Conservation (phyloP, 352 stramenopile genomes). For the Globisporangium paroecandrum region DNA sequence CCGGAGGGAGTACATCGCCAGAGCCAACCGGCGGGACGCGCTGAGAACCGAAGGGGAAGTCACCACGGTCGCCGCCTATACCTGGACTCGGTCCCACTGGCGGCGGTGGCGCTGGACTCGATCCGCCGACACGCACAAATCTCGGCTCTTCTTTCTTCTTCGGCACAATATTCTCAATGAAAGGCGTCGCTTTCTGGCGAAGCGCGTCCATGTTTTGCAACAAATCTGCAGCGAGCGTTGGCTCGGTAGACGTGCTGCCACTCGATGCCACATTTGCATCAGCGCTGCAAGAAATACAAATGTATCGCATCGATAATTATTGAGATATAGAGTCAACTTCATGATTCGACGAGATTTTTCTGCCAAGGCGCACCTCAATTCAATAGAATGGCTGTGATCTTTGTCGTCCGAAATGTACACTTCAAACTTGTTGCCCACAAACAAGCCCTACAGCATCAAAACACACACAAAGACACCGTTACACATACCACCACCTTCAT, state of each 20-base stretch:
- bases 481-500: not conserved
- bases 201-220: conserved; percentile 51
- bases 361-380: conserved; percentile 44
- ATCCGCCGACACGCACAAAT: not conserved
- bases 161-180: conserved; percentile 51
- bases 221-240: conserved; percentile 31
- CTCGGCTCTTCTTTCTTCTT: conserved; percentile 30
- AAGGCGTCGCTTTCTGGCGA: conserved; percentile 48
- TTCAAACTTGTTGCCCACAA: conserved; percentile 74
- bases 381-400: conserved; percentile 66
- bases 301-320: not conserved
- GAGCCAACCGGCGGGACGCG: conserved; percentile 36
- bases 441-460: conserved; percentile 45
- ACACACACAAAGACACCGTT: not conserved
- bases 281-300: not conserved
- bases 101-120: conserved; percentile 6
- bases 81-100: not conserved
- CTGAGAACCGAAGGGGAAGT: conserved; percentile 7
- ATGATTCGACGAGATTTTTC: no score
- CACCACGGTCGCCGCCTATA: conserved; percentile 5
- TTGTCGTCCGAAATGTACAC: conserved; percentile 72
- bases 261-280: conserved; percentile 6
- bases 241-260: conserved; percentile 5
- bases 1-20: conserved; percentile 63
- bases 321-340: not conserved